Conservation (phyloP, 176 grass and related monocot genomes). For the Chrysopogon serrulatus region DNA sequence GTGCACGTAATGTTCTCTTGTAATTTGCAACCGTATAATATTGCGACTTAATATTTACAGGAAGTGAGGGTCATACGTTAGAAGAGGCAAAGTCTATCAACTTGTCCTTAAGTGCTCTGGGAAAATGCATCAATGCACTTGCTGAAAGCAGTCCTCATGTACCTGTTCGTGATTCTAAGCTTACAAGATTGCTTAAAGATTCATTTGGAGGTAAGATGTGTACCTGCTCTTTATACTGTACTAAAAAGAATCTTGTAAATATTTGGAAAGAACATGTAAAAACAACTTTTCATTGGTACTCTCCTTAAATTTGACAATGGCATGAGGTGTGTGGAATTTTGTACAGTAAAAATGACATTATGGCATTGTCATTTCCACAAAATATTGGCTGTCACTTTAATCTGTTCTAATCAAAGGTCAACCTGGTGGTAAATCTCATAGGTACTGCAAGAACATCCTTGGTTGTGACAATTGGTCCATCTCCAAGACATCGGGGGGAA, state of each 20-base stretch:
- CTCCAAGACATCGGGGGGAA: slow-evolving; percentile 94
- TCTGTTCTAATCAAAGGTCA: slow-evolving; percentile 26
- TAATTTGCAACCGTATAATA: slow-evolving; percentile 7
- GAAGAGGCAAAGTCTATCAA: slow-evolving; percentile 99
- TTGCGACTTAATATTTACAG: slow-evolving; percentile 39
- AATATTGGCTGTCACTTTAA: slow-evolving; percentile 1
- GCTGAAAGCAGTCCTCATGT: slow-evolving; percentile 96
- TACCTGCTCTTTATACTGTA: neutral
- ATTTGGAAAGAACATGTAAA: neutral
- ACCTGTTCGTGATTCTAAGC: slow-evolving; percentile 96
- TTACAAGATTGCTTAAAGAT: slow-evolving; percentile 99
- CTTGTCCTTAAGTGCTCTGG: slow-evolving; percentile 86
- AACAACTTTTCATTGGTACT: neutral
- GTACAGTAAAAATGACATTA: neutral
- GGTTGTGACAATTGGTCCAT: slow-evolving; percentile 98
- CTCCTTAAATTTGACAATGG: neutral
- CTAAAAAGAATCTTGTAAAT: neutral
- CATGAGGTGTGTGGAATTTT: neutral
- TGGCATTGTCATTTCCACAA: neutral
- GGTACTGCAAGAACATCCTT: slow-evolving; percentile 97
- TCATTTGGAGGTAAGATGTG: slow-evolving; percentile 92
- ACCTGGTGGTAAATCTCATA: slow-evolving; percentile 48
- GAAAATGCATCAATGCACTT: slow-evolving; percentile 99
- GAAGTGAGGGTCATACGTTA: slow-evolving; percentile 97
- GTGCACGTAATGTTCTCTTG: neutral